phyloP scores from a whole-genome alignment of 352 stramenopile species.

The Globisporangium sylvaticum region DNA sequence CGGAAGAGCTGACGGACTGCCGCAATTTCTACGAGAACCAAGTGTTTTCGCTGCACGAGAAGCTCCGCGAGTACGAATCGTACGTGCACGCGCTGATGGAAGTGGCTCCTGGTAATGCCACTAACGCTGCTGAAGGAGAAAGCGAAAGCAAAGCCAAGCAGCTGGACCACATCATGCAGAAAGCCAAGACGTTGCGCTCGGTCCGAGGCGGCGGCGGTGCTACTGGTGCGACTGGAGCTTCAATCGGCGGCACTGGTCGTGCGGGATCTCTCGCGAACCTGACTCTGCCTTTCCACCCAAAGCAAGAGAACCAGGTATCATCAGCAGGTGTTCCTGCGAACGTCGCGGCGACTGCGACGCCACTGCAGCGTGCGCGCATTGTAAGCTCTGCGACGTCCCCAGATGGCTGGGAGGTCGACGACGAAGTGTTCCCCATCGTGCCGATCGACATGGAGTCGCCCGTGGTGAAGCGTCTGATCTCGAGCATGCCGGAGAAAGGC shows the following conservation, averaged over 20 bases:
- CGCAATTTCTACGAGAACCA: constrained; percentile 56
- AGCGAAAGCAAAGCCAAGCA: constrained; percentile 37
- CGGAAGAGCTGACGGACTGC: constrained; percentile 42
- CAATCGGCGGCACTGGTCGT: constrained; percentile 12
- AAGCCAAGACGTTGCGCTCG: constrained; percentile 53
- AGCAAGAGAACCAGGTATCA: not conserved
- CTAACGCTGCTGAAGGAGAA: constrained; percentile 9
- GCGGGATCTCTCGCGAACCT: not conserved
- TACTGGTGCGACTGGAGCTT: not conserved
- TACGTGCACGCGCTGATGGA: constrained; percentile 43
- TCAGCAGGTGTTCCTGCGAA: not conserved
- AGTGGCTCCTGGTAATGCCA: not conserved
- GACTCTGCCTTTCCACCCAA: not conserved
- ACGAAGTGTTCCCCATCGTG: constrained; percentile 59
- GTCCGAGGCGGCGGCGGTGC: constrained; percentile 44
- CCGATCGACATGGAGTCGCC: constrained; percentile 78
- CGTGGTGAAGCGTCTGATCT: constrained; percentile 60
- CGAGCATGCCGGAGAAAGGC: constrained; percentile 58
- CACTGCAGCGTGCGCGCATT: constrained; percentile 19
- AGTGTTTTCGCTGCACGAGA: constrained; percentile 37
- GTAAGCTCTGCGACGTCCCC: constrained; percentile 27
- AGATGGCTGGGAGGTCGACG: constrained; percentile 53
- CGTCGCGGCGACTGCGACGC: constrained; percentile 4
- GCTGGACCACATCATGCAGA: constrained; percentile 45
- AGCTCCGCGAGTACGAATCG: constrained; percentile 45